A percentile compares a stretch with the other conserved stretches of the same genome.
Evolutionary conservation across 2,329 filamentous ascomycete species (phyloP).

Genomic region (Beauveria sp.): DNA sequence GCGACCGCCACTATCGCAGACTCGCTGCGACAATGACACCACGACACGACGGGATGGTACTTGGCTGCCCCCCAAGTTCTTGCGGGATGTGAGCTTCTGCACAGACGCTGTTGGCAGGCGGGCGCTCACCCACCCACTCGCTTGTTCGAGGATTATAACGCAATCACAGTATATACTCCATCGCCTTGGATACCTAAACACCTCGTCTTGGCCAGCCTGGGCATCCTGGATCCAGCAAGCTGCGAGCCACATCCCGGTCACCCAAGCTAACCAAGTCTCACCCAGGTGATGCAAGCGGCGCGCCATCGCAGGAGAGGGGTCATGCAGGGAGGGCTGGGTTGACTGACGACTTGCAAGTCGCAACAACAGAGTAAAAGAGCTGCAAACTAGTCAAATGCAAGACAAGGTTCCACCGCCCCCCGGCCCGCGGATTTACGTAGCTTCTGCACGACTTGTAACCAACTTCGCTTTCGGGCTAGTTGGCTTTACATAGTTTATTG

Average conservation of each 20-base stretch:
- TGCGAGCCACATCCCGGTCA: background rate
- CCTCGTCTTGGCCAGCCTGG: too few relatives aligned
- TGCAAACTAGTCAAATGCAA: background rate
- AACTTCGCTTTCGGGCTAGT: background rate
- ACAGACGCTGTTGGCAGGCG: background rate
- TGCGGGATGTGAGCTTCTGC: background rate
- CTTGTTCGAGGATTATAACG: background rate
- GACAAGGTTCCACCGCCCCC: slow-evolving; percentile 4
- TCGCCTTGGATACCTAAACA: background rate
- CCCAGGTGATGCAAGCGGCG: background rate
- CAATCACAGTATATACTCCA: background rate
- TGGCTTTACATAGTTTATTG: background rate
- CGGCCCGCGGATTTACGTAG: background rate
- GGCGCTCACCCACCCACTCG: background rate
- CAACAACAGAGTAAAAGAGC: background rate
- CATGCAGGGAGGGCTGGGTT: background rate
- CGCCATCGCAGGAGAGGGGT: background rate
- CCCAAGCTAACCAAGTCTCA: too few relatives aligned
- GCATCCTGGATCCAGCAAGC: too few relatives aligned
- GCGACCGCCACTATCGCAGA: background rate
- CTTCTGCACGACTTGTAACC: background rate
- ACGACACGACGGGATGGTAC: background rate
- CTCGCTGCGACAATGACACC: background rate
- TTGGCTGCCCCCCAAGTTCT: background rate
- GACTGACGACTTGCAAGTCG: background rate